phyloP scores from a whole-genome alignment of 1,284 basidiomycete genomes.

The Papiliotrema fonsecae region DNA sequence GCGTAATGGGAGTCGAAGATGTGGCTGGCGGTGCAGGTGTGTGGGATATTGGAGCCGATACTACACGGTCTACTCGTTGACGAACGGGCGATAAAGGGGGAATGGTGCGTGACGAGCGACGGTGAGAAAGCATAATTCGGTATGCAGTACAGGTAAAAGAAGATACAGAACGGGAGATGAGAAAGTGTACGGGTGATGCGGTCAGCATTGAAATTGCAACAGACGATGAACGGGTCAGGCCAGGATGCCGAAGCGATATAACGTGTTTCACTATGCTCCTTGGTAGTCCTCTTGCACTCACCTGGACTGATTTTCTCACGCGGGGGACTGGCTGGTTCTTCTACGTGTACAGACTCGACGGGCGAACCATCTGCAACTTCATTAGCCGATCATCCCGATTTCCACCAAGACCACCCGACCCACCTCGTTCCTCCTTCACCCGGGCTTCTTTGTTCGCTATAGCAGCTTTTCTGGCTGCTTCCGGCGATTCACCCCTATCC shows the following conservation, averaged over 20 bases:
- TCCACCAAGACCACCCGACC: too few species aligned
- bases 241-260: not conserved
- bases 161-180: not conserved
- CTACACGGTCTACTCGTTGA: too few species aligned
- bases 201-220: not conserved
- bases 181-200: not conserved
- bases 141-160: not conserved
- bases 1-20: not conserved
- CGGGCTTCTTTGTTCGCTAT: too few species aligned
- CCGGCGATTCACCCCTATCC: constrained; percentile 8
- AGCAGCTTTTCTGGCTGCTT: not conserved
- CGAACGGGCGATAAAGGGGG: too few species aligned
- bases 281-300: not conserved
- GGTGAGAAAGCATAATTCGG: not conserved
- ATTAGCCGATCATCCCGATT: too few species aligned
- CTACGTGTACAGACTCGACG: too few species aligned
- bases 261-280: not conserved
- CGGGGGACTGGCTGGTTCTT: too few species aligned
- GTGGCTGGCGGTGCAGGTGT: not conserved
- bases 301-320: not conserved
- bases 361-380: too few species aligned
- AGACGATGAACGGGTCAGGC: not conserved
- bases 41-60: not conserved
- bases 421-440: too few species aligned
- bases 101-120: not conserved